These are phyloP conservation scores for Saitozyma sp. DNA, from an alignment of 768 basidiomycete species.

Conservation along the genomic window DNA sequence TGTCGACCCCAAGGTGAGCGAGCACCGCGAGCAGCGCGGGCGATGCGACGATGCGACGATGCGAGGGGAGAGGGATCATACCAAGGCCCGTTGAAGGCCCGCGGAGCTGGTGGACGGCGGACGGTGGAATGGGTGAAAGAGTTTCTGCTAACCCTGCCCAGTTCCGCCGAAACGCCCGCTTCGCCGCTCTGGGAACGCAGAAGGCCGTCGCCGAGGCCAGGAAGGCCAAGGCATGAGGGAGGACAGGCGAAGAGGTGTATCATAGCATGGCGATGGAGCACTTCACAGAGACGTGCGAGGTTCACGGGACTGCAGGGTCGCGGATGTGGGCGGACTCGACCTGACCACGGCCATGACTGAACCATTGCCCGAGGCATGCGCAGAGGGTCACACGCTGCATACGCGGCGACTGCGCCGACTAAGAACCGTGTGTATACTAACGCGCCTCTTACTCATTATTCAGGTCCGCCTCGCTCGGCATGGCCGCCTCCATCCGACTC, in stretches of 20 bases:
- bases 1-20: conserved; percentile 60
- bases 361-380: no score
- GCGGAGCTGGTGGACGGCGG: no score
- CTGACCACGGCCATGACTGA: no score
- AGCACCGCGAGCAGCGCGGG: no score
- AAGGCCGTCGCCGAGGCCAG: conserved; percentile 48
- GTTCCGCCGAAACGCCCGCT: conserved; percentile 53
- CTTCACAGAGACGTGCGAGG: no score
- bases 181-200: conserved; percentile 48
- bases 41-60: no score
- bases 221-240: conserved; percentile 19
- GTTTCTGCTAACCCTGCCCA: conserved; percentile 15
- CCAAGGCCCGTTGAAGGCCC: no score
- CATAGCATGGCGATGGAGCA: background rate
- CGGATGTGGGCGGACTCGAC: no score
- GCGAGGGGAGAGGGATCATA: no score
- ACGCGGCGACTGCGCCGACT: background rate
- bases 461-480: conserved; percentile 12
- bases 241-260: conserved; percentile 2
- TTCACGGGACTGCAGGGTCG: no score
- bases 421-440: no score
- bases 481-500: conserved; percentile 24
- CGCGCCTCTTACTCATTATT: background rate
- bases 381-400: conserved; percentile 1
- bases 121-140: no score